Base-by-base conservation (phyloP, 805 yeast species). In the Debaryomyces maramus region DNA sequence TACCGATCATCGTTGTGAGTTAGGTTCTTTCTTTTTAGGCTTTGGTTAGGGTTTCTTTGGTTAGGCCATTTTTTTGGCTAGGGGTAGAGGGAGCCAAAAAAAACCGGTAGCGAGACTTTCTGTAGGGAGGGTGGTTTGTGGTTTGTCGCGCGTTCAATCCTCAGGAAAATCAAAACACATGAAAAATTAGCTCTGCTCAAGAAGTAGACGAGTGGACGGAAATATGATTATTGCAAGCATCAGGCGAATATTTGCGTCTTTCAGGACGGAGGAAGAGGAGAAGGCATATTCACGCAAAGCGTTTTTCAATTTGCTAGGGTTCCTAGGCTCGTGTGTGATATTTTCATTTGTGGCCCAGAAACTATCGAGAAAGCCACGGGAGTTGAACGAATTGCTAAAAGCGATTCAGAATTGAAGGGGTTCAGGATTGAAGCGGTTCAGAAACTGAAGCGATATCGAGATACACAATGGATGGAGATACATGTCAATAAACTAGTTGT, bases 201-300 rank as follows among this genome's bases (percentile, higher is more conserved):
- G n/a, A n/a, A n/a, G n/a, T n/a, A n/a, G n/a, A n/a, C n/a, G n/a
- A n/a, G n/a, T n/a, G n/a, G n/a, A n/a, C n/a, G n/a, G n/a, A 11
- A 6, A 55, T 36, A 78, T 70, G 82, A 80, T 83, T 50, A 67
- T 88, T 32, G 88, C 86, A 32, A 87, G 88, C 53, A 77, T 88
- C 31, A 65, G 96, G 34, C 69, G 87, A 41, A 83, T 88, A 31
- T 88, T 88, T 56, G 81, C 89, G 16, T 83, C 93, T 4, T 87
- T 88, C 54, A 65, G 96, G 14, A 78, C 93, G 2, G 95, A 87
- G 46, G 95, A 88, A 50, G 96, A 88, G 51, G 96, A 88, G 58
- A 67, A 90, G 36, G 66, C 72, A 38, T 83, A 80, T 51, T 85
- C 95, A 0, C 67, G 96, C 34, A 72, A 76, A 46, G 96, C 96